A percentile compares a stretch with the other conserved stretches of the same genome.
phyloP scores from a whole-genome alignment of 441 rosid genomes.

The Viola pubescens region DNA sequence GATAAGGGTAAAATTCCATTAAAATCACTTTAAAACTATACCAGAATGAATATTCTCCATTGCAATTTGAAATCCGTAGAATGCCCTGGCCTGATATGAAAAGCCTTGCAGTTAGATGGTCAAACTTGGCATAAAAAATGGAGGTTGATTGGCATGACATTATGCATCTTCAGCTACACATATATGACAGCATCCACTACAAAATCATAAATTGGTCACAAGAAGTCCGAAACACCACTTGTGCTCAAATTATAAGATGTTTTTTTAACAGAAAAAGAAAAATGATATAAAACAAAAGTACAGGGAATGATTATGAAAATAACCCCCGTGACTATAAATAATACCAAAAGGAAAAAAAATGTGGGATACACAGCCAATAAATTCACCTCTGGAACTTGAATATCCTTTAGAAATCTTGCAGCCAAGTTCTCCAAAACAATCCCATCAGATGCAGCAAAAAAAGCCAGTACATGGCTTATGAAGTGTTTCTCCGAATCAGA shows the following conservation, averaged over 20 bases:
- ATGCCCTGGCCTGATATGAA: slow-evolving; percentile 69
- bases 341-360: not conserved
- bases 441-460: slow-evolving; percentile 89
- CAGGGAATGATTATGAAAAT: not conserved
- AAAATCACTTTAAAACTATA: slow-evolving; percentile 28
- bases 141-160: not conserved
- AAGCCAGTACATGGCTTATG: slow-evolving; percentile 70
- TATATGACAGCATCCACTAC: not conserved
- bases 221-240: not conserved
- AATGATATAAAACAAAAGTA: not conserved
- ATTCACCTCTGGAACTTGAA: slow-evolving; percentile 80
- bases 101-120: slow-evolving; percentile 15
- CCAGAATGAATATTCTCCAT: slow-evolving; percentile 97
- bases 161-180: not conserved
- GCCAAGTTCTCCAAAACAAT: slow-evolving; percentile 85
- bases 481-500: slow-evolving; percentile 70
- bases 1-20: not conserved
- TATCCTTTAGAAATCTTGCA: slow-evolving; percentile 72
- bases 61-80: slow-evolving; percentile 88
- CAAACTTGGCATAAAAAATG: not conserved
- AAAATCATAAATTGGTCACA: not conserved
- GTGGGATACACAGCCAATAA: slow-evolving; percentile 12
- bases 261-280: not conserved
- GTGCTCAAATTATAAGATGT: not conserved
- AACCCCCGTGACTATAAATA: not conserved